These are phyloP conservation scores for Talaromyces sp. DNA, from an alignment of 2,329 filamentous ascomycete species.

Conservation along the genomic window DNA sequence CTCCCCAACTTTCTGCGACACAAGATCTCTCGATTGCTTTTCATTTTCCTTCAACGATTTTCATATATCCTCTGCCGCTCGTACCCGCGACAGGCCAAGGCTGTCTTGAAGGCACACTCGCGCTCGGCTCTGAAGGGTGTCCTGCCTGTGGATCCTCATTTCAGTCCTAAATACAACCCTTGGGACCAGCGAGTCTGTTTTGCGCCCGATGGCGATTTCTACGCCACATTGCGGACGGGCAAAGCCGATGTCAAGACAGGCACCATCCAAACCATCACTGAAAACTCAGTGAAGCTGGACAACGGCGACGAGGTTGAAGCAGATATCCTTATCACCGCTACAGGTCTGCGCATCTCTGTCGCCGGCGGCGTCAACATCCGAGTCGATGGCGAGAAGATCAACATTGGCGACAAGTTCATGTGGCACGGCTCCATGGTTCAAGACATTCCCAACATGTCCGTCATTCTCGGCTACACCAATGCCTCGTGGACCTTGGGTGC, in stretches of 20 bases:
- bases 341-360: conserved; percentile 36
- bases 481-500: conserved; percentile 42
- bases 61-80: conserved; percentile 48
- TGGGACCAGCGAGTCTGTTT: conserved; percentile 74
- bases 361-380: conserved; percentile 30
- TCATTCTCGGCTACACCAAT: conserved; percentile 40
- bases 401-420: conserved; percentile 30
- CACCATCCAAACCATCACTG: conserved; percentile 46
- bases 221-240: conserved; percentile 45
- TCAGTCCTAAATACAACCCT: conserved; percentile 59
- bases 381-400: conserved; percentile 33
- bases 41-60: conserved; percentile 43
- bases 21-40: conserved; percentile 39
- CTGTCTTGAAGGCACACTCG: conserved; percentile 43
- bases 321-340: conserved; percentile 41
- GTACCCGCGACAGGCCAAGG: conserved; percentile 48
- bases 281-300: conserved; percentile 44
- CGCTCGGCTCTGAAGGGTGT: conserved; percentile 48
- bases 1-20: conserved; percentile 31
- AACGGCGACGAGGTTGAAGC: conserved; percentile 36
- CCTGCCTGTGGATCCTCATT: conserved; percentile 55
- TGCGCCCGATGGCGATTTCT: conserved; percentile 57
- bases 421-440: conserved; percentile 42
- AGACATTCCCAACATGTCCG: conserved; percentile 37
- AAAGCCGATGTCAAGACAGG: conserved; percentile 51